Base-by-base conservation (phyloP, 2,329 filamentous ascomycete species). In the Neodidymelliopsis sp. region DNA sequence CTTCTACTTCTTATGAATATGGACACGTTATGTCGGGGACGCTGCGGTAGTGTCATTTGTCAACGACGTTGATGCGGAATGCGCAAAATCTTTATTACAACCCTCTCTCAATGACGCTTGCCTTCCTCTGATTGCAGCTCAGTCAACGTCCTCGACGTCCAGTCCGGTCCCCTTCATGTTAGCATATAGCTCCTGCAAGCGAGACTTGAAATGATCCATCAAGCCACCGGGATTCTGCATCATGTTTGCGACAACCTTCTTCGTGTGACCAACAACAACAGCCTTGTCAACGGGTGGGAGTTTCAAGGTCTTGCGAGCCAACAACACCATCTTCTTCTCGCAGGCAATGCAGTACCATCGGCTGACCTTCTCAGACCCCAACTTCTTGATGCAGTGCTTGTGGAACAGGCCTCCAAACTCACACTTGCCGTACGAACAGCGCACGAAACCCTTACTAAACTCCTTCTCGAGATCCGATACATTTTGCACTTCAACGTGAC, bases 301-400 rank as follows among this genome's bases (percentile, higher is more conserved):
- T 12, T 56, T 40, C 12, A 49, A 28, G 13, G 24, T 16, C 16
- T 31, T 27, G 25, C 23, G 28, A 1, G 60, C 64, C 1, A 47
- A 11, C 0, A 30, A 19, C 24, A 44, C 33, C 56, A 70, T 63
- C 33, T 53, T 8, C 12, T 48, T 13, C 36, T 58, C 47, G 40
- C 66, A 70, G 7, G 35, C 12, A 6, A 53, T 57, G 35, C 65
- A 69, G 29, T 63, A 67, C 64, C 64, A 67, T 16, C 48, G 57
- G 15, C 50, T 59, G 4, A 62, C 55, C 23, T 55, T 59, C 4
- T 58, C 52, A 4, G 49, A n/a, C 0, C 58, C 57, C 4, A 62
- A 31, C 12, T 59, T 47, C 47, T 56, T 54, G 27, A 66, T 39
- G 20, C 66, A 68, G 3, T 47, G 31, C 29, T 45, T 60, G 46